phyloP scores from a whole-genome alignment of 2,329 filamentous ascomycete genomes.

The Parascedosporium putredinis region DNA sequence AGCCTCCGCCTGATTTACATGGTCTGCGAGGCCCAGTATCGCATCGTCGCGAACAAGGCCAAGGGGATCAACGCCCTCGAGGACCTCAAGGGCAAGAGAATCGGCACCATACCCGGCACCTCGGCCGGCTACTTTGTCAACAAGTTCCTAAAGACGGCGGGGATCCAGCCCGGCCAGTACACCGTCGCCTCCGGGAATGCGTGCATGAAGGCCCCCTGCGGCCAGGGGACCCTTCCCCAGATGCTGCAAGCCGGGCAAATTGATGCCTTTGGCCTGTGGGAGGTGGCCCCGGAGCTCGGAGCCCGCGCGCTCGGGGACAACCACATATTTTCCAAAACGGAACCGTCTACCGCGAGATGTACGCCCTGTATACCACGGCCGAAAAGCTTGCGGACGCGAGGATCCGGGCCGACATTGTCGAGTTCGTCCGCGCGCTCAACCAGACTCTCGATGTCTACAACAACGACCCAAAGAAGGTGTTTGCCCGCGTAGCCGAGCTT shows the following conservation, averaged over 20 bases:
- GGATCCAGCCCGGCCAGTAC: constrained; percentile 7
- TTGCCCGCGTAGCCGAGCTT: constrained; percentile 4
- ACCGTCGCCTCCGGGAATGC: constrained; percentile 4
- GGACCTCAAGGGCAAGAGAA: constrained; percentile 10
- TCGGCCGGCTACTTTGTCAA: constrained; percentile 10
- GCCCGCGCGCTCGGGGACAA: constrained; percentile 5
- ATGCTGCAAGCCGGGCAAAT: constrained; percentile 6
- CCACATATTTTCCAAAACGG: constrained; percentile 10
- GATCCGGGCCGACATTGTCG: constrained; percentile 10
- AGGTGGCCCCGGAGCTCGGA: constrained; percentile 8
- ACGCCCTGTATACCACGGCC: constrained; percentile 10
- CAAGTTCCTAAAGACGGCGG: constrained; percentile 7
- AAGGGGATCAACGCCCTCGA: constrained; percentile 7
- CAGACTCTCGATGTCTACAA: constrained; percentile 6
- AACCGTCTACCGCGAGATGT: constrained; percentile 9
- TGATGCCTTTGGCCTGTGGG: constrained; percentile 11
- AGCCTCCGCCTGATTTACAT: constrained; percentile 12
- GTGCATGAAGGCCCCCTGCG: constrained; percentile 8
- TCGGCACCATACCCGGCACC: constrained; percentile 9
- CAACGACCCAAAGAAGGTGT: constrained; percentile 4
- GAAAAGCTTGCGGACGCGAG: constrained; percentile 9
- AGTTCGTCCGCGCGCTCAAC: constrained; percentile 10
- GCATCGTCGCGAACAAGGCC: constrained; percentile 9
- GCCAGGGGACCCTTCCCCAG: constrained; percentile 2
- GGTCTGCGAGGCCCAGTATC: constrained; percentile 10